Percentiles rank a stretch among this genome's conserved stretches.
These are phyloP conservation scores for Hsuehochloa calcarea DNA, from an alignment of 176 grass and related monocot species.

Conservation along the genomic window DNA sequence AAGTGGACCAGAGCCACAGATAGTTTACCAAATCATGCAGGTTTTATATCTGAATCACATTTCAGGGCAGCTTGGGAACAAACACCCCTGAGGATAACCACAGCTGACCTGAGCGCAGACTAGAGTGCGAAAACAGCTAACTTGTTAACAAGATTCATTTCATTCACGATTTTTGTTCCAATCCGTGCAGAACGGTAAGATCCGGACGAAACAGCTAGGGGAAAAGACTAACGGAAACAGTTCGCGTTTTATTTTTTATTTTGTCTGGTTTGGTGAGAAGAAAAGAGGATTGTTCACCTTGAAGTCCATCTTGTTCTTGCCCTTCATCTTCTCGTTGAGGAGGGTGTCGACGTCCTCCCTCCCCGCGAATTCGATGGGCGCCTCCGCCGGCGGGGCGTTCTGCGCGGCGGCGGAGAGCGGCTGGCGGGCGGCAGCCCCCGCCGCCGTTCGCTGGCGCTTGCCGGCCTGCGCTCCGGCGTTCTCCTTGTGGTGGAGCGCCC, in stretches of 20 bases:
- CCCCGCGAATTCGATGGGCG: slow-evolving; percentile 43
- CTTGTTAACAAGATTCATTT: neutral
- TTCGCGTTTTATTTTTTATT: neutral
- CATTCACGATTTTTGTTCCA: neutral
- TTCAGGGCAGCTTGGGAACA: neutral
- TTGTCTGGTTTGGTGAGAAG: neutral
- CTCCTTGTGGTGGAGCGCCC: slow-evolving; percentile 34
- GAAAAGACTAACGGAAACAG: too few relatives aligned
- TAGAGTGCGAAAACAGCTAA: neutral
- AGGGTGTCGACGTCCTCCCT: slow-evolving; percentile 65
- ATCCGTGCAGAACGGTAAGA: neutral
- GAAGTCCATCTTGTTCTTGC: slow-evolving; percentile 75
- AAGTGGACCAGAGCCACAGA: neutral
- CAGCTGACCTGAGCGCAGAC: neutral
- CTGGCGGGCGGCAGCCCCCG: slow-evolving; percentile 13
- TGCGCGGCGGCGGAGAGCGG: slow-evolving; percentile 31
- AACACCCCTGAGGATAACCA: neutral
- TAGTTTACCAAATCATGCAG: neutral
- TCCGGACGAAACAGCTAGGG: neutral
- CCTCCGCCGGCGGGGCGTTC: slow-evolving; percentile 18
- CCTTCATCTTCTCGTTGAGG: slow-evolving; percentile 80
- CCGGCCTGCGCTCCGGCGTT: slow-evolving; percentile 35
- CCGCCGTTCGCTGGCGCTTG: slow-evolving; percentile 51
- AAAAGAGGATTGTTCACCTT: slow-evolving; percentile 31
- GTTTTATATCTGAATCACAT: neutral